Percentiles rank a stretch among this genome's conserved stretches.
Evolutionary conservation across 2,329 filamentous ascomycete species (phyloP).

Genomic region (Beauveria scarabaeidicola): DNA sequence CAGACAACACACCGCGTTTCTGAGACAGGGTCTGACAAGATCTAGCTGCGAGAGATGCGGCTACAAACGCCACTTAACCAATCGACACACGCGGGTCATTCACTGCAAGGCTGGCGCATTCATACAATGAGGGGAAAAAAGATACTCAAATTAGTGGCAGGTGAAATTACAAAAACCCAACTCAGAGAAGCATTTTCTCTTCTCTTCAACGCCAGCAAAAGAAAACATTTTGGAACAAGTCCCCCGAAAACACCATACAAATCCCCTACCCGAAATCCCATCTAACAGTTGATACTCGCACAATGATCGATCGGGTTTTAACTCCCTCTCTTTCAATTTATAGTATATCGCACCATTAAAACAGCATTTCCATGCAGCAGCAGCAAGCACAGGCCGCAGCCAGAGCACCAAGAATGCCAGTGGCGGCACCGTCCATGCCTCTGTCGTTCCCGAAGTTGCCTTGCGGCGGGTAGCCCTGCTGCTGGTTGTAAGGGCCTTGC

Average conservation of each 20-base stretch:
- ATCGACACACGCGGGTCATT: neutral
- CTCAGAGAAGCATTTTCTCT: neutral
- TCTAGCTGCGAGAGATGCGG: neutral
- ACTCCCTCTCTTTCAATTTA: neutral
- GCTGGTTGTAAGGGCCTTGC: constrained; percentile 24
- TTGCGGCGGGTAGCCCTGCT: constrained; percentile 16
- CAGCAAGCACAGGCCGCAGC: constrained; percentile 47
- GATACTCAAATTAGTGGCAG: neutral
- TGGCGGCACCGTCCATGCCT: constrained; percentile 12
- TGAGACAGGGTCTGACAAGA: neutral
- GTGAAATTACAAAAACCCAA: neutral
- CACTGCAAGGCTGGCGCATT: neutral
- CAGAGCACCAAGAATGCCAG: constrained; percentile 36
- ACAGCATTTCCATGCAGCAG: constrained; percentile 50
- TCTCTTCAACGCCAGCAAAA: neutral
- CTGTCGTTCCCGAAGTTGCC: constrained; percentile 29
- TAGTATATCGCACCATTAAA: constrained; percentile 27
- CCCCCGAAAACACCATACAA: neutral
- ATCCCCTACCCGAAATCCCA: neutral
- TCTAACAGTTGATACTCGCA: neutral
- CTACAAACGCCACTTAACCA: neutral
- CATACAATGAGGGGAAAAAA: neutral
- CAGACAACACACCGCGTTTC: neutral
- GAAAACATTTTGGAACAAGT: neutral
- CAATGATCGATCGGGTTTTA: neutral